Base-by-base conservation (phyloP, 441 rosid species). In the Viola pubescens region DNA sequence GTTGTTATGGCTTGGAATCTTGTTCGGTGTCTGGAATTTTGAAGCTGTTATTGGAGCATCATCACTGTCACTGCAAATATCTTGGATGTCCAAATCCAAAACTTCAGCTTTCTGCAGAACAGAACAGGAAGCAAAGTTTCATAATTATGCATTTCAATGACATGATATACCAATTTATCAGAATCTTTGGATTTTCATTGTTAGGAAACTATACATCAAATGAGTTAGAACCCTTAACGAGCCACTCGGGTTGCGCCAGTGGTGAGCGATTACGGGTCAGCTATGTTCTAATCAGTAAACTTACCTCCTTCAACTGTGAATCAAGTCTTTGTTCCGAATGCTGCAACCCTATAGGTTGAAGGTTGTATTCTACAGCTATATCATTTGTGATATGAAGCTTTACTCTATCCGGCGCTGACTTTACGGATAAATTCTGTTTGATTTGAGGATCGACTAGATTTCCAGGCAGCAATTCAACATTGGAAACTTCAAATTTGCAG, bases 371-470 rank as follows among this genome's bases (percentile, higher is more conserved):
- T 26, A 49, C 13, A 4, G 73, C 58, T 56, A 66, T 62, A 39
- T 52, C 68, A 51, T 40, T 67, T 6, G 65, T 39, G 9, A 65
- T 38, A 38, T 61, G 49, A 51, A 51, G 63, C 56, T 12, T 75
- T 38, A 63, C 56, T 0, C 40, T 37, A 45, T 56, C 60, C 39
- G 55, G 16, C 4, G 54, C 46, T 9, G 59, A 55, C 2, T 43
- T 62, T 5, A 26, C 56, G 46, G 71, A 69, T 3, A 77, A 67
- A 56, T 64, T 70, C 54, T 70, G 37, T 47, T 72, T 49, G 16
- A 77, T 68, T 63, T 52, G 55, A 9, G 56, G 19, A 54, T 46
- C 54, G 50, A 77, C 79, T 4, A 75, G 52, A 67, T 73, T 72
- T 12, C 67, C 75, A 5, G 49, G 69, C 0, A 48, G 52, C 47